Evolutionary conservation across 768 basidiomycete genomes (phyloP).

Genomic region (Suillus tomentosus): DNA sequence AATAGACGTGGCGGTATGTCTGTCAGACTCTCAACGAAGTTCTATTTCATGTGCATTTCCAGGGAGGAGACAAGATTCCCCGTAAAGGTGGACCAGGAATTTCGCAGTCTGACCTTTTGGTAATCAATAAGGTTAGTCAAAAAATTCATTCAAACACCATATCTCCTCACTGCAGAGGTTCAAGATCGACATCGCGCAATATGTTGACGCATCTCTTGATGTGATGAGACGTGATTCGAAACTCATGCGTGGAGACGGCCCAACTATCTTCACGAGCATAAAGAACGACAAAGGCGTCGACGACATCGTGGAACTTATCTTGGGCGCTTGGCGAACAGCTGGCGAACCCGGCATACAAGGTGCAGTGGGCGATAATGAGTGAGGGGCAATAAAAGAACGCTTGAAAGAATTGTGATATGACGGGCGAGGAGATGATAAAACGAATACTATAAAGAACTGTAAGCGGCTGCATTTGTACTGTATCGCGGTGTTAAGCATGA

Average conservation of each 20-base stretch:
- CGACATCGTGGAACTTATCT: constrained; percentile 77
- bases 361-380: constrained; percentile 28
- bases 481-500: background rate
- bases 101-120: constrained; percentile 90
- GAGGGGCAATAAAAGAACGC: constrained; percentile 1
- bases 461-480: background rate
- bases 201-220: constrained; percentile 90
- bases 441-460: background rate
- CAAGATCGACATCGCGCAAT: constrained; percentile 90
- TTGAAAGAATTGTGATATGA: constrained; percentile 1
- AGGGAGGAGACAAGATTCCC: constrained; percentile 99
- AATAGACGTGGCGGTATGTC: constrained; percentile 77
- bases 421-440: background rate
- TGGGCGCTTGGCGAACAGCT: constrained; percentile 87
- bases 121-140: constrained; percentile 84
- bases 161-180: background rate
- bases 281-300: constrained; percentile 77
- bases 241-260: constrained; percentile 92
- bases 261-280: constrained; percentile 89
- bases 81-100: constrained; percentile 98
- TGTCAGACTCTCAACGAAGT: constrained; percentile 5
- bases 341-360: constrained; percentile 69
- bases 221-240: constrained; percentile 95
- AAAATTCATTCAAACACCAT: constrained; percentile 5
- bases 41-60: constrained; percentile 12